Base-by-base conservation (phyloP, 345 rosid species). In the Cardamine occulta region DNA sequence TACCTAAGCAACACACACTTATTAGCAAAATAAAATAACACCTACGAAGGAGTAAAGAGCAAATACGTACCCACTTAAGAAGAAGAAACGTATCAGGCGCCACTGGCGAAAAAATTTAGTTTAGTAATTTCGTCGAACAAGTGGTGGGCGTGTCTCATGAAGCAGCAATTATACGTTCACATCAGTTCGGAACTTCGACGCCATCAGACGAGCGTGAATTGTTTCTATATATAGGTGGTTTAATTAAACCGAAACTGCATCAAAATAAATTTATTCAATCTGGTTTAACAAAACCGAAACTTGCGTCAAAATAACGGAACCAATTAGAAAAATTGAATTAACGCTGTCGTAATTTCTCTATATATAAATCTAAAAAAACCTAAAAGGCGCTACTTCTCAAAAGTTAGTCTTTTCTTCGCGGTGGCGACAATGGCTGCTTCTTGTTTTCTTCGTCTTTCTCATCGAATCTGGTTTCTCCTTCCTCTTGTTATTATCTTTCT, bases 381-480 rank as follows among this genome's bases (percentile, higher is more conserved):
- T 15, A 63, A 42, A 44, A n/a, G 35, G 54, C 76, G 72, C 34
- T 71, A 55, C 32, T 39, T 63, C 34, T 29, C 29, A 29, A 32
- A 12, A 14, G 17, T 62, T 48, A 48, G 23, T 57, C 63, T 45
- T 66, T 28, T 1, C 14, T 58, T 13, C 6, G 28, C 63, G 54
- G 42, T 51, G 62, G 53, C 73, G 45, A 24, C 32, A 37, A 65
- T 79, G 79, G 74, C 78, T 53, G 3, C 64, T 15, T 65, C 65
- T 28, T 51, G 12, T 8, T 19, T 8, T 44, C 60, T 49, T 26
- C 42, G 12, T 66, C 18, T 10, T 75, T 8, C 40, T 55, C 37
- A 49, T 49, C 35, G 68, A 67, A 9, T 68, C 63, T 61, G 57
- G 23, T 1, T 53, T 40, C 40, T 76, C 7, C 63, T 62, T 53